Evolutionary conservation across 257 asterid genomes (phyloP).

Genomic region (Henckelia pumila): DNA sequence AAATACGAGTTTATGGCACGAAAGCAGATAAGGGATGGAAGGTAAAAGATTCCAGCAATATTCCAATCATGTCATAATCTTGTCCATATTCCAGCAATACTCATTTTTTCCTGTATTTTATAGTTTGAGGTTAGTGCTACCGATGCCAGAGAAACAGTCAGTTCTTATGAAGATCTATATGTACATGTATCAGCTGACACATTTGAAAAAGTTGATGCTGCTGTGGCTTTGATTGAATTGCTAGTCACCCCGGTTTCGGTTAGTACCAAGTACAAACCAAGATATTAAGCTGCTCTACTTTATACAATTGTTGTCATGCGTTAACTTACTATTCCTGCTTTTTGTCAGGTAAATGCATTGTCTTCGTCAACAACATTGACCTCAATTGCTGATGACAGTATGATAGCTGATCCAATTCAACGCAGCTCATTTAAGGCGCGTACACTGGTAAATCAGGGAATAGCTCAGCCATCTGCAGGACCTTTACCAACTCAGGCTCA

Average conservation of each 20-base stretch:
- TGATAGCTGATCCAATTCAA: conserved; percentile 29
- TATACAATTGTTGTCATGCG: neutral
- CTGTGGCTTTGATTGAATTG: conserved; percentile 80
- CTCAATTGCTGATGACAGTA: conserved; percentile 35
- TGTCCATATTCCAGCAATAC: neutral
- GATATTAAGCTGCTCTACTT: neutral
- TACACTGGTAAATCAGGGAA: conserved; percentile 40
- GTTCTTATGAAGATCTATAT: conserved; percentile 59
- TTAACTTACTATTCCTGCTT: conserved; percentile 15
- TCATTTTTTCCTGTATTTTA: conserved; percentile 7
- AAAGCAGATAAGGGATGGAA: conserved; percentile 55
- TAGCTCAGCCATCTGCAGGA: conserved; percentile 39
- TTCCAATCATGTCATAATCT: conserved; percentile 6
- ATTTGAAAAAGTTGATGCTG: conserved; percentile 83
- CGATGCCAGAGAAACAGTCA: conserved; percentile 47
- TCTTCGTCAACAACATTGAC: conserved; percentile 44
- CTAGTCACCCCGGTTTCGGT: conserved; percentile 81
- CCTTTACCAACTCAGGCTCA: conserved; percentile 39
- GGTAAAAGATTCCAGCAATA: conserved; percentile 42
- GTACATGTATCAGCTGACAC: conserved; percentile 84
- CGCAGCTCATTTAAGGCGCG: conserved; percentile 28
- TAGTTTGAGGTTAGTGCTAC: conserved; percentile 67
- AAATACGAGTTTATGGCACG: conserved; percentile 72
- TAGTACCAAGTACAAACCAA: conserved; percentile 32
- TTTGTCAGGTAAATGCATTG: conserved; percentile 51